Base-by-base conservation (phyloP, 495 filamentous ascomycete genomes). In the Aspergillus heteromorphus region DNA sequence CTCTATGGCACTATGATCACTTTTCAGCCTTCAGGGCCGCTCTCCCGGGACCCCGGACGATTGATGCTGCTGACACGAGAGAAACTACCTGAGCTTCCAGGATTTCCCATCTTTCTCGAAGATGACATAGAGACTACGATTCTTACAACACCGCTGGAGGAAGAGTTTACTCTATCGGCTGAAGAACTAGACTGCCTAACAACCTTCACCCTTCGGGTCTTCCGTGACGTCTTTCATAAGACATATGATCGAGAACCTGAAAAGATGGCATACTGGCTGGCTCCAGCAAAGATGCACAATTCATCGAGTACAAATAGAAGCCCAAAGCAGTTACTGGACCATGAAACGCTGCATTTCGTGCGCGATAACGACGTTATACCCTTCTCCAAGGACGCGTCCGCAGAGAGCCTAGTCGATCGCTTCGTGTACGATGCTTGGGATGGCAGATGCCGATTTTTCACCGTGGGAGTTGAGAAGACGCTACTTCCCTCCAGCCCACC, bases 221-320 rank as follows among this genome's bases (percentile, higher is more conserved):
- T 92, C 62, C 73, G 81, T n/a, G 89, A 97, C 63, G 70, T 97
- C 0, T 98, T 96, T 67, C 90, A 88, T 57, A 98, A 98, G 67
- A 75, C 72, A 4, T 98, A 89, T 62, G 84, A 87, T 34, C 60
- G 76, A 0, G 75, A 85, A 25, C 48, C 73, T 0, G 72, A 79
- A 8, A 80, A 83, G 14, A 85, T 95, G 63, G 84, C 90, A 0
- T 98, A 96, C 68, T 97, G 92, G 79, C 67, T 97, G 38, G 87
- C 82, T 5, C 93, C 93, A 5, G 66, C 83, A 40, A 61, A 49
- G 16, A 47, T 20, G 4, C 23, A 49, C 16, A 55, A 50, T 13
- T 41, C 50, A 14, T 51, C 45, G 40, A 13, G 63, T 30, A 42
- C 55, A 20, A 19, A 55, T 10, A 50, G 38, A 4, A 53, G 71